phyloP scores from a whole-genome alignment of 371 early-diverging fungal genomes.

The Apophysomyces trapeziformis region DNA sequence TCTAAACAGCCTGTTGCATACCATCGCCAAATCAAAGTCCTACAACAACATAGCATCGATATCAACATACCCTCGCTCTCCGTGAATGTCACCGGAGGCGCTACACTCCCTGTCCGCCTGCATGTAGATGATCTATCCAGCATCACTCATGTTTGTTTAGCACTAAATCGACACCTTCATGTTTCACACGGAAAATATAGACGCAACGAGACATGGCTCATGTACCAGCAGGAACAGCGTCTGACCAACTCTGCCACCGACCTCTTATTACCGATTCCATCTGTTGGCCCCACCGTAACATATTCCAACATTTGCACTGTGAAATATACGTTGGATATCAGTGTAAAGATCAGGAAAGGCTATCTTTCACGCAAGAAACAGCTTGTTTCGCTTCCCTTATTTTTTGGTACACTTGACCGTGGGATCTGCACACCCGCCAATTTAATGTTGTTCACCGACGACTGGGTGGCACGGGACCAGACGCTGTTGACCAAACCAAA shows the following conservation, averaged over 20 bases:
- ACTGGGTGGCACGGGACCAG: constrained; percentile 4
- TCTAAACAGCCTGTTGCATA: constrained; percentile 19
- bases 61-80: neutral
- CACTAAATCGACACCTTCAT: neutral
- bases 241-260: neutral
- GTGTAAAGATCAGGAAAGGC: neutral
- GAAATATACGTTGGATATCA: neutral
- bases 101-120: neutral
- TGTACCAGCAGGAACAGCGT: neutral
- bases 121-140: neutral
- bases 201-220: neutral
- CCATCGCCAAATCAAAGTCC: constrained; percentile 7
- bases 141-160: neutral
- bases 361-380: neutral
- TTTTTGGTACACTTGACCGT: constrained; percentile 9
- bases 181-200: neutral
- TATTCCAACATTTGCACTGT: constrained; percentile 1
- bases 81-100: neutral
- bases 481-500: constrained; percentile 1
- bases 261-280: neutral
- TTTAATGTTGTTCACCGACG: neutral
- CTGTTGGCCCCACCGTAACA: neutral
- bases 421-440: constrained; percentile 1
- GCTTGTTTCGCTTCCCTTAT: neutral
- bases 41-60: neutral